Conservation (phyloP, 1,284 basidiomycete genomes). For the Sporisorium sorghi region DNA sequence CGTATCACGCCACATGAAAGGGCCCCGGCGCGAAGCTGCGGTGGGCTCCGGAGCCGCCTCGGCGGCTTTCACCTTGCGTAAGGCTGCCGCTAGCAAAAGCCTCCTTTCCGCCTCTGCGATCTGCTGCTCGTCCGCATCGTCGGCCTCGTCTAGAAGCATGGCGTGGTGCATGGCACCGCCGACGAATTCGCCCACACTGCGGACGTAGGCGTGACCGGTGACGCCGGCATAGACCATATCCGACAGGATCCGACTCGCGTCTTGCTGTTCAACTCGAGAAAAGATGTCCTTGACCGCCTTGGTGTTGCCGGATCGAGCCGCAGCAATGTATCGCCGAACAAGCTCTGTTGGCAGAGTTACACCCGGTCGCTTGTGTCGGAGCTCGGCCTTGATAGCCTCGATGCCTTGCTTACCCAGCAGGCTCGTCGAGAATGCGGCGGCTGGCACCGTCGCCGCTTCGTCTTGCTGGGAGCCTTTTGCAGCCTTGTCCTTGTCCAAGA, state of each 20-base stretch:
- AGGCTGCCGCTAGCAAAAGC: slow-evolving; percentile 15
- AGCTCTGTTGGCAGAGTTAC: slow-evolving; percentile 14
- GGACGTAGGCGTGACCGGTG: slow-evolving; percentile 49
- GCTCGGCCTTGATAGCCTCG: slow-evolving; percentile 24
- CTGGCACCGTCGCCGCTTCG: background rate
- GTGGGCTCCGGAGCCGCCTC: slow-evolving; percentile 25
- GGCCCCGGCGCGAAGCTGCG: slow-evolving; percentile 37
- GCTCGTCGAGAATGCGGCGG: slow-evolving; percentile 10
- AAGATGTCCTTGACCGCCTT: slow-evolving; percentile 17
- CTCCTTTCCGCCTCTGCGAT: slow-evolving; percentile 25
- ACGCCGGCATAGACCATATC: slow-evolving; percentile 55
- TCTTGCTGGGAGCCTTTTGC: background rate
- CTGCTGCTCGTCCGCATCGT: slow-evolving; percentile 34
- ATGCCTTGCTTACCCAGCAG: slow-evolving; percentile 20
- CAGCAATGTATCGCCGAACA: slow-evolving; percentile 16
- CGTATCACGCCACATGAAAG: slow-evolving; percentile 48
- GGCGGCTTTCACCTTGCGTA: slow-evolving; percentile 20
- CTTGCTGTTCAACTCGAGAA: slow-evolving; percentile 33
- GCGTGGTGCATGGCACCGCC: slow-evolving; percentile 45
- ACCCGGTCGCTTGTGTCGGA: slow-evolving; percentile 11
- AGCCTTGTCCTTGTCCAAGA: slow-evolving; percentile 4
- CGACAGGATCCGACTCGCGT: slow-evolving; percentile 33
- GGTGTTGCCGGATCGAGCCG: slow-evolving; percentile 12
- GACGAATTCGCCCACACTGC: slow-evolving; percentile 58
- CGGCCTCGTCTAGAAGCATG: slow-evolving; percentile 31